Evolutionary conservation across 2,329 filamentous ascomycete species (phyloP), one percentile per base, ranked within the genome.

Genomic region (Nothophaeocryptopus gaeumannii): DNA sequence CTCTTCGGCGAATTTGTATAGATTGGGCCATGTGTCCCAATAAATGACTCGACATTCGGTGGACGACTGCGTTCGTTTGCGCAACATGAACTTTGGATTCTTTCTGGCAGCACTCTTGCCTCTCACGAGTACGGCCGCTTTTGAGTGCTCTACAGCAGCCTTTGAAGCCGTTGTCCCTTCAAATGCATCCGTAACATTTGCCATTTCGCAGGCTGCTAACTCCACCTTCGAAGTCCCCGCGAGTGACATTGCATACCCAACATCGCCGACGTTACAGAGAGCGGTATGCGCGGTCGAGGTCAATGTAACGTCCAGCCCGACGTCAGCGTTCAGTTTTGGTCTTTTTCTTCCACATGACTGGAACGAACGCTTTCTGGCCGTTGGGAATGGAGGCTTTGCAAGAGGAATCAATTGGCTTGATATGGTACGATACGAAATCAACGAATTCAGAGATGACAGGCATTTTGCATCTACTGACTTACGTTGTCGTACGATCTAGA

Each of bases 391-490:
- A 30, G 74, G 74, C 0, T 75, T 74, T 57, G 69, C 66, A 5
- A 74, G 74, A 32, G 73, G 74, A 10, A 72, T 77, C 47, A 75
- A 75, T 48, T 76, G 70, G 67, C 64, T 70, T 2, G 76, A 77
- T 50, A 78, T 78, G 74, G 49, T 51, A 40, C n/a, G n/a, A n/a
- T 29, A 38, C 14, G 16, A 15, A 1, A 33, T 10, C 31, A 14
- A 12, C 10, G 12, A 40, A 11, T 26, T 15, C 15, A 11, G 12
- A 11, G 12, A 26, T 29, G n/a, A 39, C 14, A 14, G 12, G 5
- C 20, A 2, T 13, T 12, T 46, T 9, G n/a, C 12, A 41, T 41
- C 7, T 26, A n/a, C n/a, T 41, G 34, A 40, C 11, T 40, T n/a
- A 32, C 34, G 36, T 33, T 5, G 11, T 13, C 33, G 20, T 7